A percentile compares a stretch with the other conserved stretches of the same genome.
phyloP scores from a whole-genome alignment of 2,329 filamentous ascomycete genomes.

The Colletotrichum abscissum region DNA sequence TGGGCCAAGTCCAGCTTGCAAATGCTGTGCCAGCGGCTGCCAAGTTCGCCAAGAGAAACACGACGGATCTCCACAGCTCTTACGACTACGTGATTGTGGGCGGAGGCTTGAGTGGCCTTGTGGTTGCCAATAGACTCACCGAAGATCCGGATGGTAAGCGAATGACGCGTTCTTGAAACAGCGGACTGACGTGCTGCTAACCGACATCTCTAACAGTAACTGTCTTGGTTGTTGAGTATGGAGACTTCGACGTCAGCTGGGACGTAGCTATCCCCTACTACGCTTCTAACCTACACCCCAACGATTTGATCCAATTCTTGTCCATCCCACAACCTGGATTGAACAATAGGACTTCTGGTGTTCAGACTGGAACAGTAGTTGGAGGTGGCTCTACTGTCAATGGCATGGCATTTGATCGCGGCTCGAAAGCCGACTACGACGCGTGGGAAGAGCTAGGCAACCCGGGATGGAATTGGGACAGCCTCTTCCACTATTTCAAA shows the following conservation, averaged over 20 bases:
- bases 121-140: slow-evolving; percentile 50
- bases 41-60: slow-evolving; percentile 13
- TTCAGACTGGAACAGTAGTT: slow-evolving; percentile 42
- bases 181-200: neutral
- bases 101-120: slow-evolving; percentile 48
- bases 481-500: slow-evolving; percentile 58
- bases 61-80: neutral
- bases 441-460: slow-evolving; percentile 57
- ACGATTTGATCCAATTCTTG: slow-evolving; percentile 42
- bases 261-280: slow-evolving; percentile 30
- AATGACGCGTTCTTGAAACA: neutral
- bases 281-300: slow-evolving; percentile 36
- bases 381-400: slow-evolving; percentile 43
- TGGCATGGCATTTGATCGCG: slow-evolving; percentile 57
- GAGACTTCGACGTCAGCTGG: slow-evolving; percentile 27
- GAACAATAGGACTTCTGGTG: slow-evolving; percentile 39
- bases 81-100: slow-evolving; percentile 53
- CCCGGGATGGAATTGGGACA: slow-evolving; percentile 56
- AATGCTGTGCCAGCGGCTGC: slow-evolving; percentile 6
- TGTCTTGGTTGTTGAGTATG: slow-evolving; percentile 43
- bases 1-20: neutral
- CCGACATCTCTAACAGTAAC: slow-evolving; percentile 30
- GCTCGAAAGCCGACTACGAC: slow-evolving; percentile 53
- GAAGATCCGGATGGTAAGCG: slow-evolving; percentile 41
- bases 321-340: slow-evolving; percentile 45